These are phyloP conservation scores for Cladophialophora carrionii DNA, from an alignment of 2,329 filamentous ascomycete species.

Conservation along the genomic window DNA sequence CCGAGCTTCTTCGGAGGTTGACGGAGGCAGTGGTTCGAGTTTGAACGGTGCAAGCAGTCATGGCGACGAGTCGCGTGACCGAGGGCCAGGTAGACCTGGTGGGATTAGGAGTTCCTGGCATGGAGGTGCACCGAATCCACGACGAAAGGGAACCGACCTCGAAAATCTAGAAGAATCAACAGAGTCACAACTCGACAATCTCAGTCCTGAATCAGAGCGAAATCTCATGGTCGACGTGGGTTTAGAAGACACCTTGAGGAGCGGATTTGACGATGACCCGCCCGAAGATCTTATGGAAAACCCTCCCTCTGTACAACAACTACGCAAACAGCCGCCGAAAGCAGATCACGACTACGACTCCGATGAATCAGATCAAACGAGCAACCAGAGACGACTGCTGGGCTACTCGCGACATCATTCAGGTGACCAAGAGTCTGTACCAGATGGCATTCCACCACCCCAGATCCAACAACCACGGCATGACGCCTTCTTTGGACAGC, in stretches of 20 bases:
- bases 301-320: constrained; percentile 61
- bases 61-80: constrained; percentile 45
- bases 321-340: constrained; percentile 52
- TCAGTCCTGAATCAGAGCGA: constrained; percentile 54
- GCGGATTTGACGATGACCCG: constrained; percentile 49
- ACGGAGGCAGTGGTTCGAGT: constrained; percentile 66
- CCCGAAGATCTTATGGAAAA: constrained; percentile 53
- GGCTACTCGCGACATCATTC: constrained; percentile 54
- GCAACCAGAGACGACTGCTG: constrained; percentile 39
- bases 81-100: constrained; percentile 49
- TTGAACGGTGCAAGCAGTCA: constrained; percentile 59
- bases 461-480: constrained; percentile 75
- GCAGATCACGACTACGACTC: constrained; percentile 46
- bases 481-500: constrained; percentile 87
- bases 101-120: constrained; percentile 63
- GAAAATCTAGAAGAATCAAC: constrained; percentile 43
- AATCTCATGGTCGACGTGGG: constrained; percentile 81
- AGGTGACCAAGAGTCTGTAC: constrained; percentile 56
- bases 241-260: constrained; percentile 67
- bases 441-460: constrained; percentile 60
- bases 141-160: constrained; percentile 46
- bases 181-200: constrained; percentile 51
- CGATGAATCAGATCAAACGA: constrained; percentile 57
- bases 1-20: constrained; percentile 82
- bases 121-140: constrained; percentile 50